A percentile compares a stretch with the other conserved stretches of the same genome.
Evolutionary conservation across 1,284 basidiomycete species (phyloP).

Genomic region (Exobasidium rhododendri): DNA sequence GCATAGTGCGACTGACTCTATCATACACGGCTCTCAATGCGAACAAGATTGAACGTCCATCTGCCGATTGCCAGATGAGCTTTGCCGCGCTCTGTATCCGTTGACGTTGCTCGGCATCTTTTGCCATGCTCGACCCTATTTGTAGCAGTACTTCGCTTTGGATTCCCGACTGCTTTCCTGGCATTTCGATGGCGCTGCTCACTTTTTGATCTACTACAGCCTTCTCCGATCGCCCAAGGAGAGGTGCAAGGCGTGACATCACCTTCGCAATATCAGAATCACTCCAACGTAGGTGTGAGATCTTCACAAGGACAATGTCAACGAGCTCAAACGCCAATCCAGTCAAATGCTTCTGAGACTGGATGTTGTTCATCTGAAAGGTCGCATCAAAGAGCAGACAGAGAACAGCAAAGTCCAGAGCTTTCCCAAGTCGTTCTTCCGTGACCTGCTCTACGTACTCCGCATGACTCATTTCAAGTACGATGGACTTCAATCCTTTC

Average conservation of each 20-base stretch:
- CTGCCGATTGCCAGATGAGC: not conserved
- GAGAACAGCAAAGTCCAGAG: constrained; percentile 67
- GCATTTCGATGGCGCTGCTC: not conserved
- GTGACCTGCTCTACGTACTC: constrained; percentile 50
- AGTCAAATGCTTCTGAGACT: constrained; percentile 56
- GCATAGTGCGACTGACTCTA: not conserved
- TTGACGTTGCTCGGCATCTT: not conserved
- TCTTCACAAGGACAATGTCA: not conserved
- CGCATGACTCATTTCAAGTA: constrained; percentile 59
- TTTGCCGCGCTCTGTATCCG: too few relatives aligned
- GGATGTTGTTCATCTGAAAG: constrained; percentile 68
- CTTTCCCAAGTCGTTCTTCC: constrained; percentile 65
- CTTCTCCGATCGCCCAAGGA: not conserved
- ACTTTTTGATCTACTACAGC: not conserved
- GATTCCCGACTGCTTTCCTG: constrained; percentile 11
- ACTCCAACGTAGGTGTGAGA: not conserved
- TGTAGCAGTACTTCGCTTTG: constrained; percentile 1
- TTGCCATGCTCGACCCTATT: not conserved
- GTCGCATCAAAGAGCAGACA: constrained; percentile 68
- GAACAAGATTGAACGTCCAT: not conserved
- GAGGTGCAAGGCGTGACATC: not conserved
- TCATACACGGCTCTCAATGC: not conserved
- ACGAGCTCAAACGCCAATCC: not conserved
- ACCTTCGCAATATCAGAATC: not conserved
- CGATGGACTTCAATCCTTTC: constrained; percentile 62